These are phyloP conservation scores for Cyclotella kingstonii DNA, from an alignment of 108 stramenopile genomes.

Conservation along the genomic window DNA sequence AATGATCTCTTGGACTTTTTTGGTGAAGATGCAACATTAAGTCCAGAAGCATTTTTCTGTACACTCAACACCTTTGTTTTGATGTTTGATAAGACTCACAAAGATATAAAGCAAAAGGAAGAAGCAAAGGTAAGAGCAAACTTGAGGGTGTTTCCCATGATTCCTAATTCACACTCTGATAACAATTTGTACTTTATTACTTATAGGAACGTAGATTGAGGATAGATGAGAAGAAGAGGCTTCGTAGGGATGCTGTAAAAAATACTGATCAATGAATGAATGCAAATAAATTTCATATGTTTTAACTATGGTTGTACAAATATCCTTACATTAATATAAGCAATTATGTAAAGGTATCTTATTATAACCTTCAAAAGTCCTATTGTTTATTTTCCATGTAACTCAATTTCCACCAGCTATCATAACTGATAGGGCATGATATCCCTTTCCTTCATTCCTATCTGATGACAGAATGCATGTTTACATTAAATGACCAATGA, in stretches of 20 bases:
- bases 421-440: too few species aligned
- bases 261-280: not conserved
- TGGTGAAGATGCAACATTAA: slow-evolving; percentile 31
- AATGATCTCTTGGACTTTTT: slow-evolving; percentile 31
- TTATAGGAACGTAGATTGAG: slow-evolving; percentile 30
- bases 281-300: too few species aligned
- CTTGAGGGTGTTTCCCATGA: not conserved
- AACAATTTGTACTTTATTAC: not conserved
- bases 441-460: too few species aligned
- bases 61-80: slow-evolving; percentile 42
- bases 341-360: too few species aligned
- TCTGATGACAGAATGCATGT: too few species aligned
- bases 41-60: slow-evolving; percentile 41
- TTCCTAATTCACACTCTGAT: not conserved
- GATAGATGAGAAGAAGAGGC: slow-evolving; percentile 28
- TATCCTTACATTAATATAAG: too few species aligned
- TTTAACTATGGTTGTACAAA: too few species aligned
- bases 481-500: too few species aligned
- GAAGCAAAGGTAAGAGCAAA: slow-evolving; percentile 28
- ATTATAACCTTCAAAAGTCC: too few species aligned
- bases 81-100: slow-evolving; percentile 45
- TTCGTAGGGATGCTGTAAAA: slow-evolving; percentile 23
- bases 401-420: too few species aligned
- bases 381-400: too few species aligned
- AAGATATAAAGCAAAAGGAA: slow-evolving; percentile 30